Evolutionary conservation across 371 early-diverging fungal genomes (phyloP), one percentile per base, ranked within the genome.

Genomic region (Circinella minor): DNA sequence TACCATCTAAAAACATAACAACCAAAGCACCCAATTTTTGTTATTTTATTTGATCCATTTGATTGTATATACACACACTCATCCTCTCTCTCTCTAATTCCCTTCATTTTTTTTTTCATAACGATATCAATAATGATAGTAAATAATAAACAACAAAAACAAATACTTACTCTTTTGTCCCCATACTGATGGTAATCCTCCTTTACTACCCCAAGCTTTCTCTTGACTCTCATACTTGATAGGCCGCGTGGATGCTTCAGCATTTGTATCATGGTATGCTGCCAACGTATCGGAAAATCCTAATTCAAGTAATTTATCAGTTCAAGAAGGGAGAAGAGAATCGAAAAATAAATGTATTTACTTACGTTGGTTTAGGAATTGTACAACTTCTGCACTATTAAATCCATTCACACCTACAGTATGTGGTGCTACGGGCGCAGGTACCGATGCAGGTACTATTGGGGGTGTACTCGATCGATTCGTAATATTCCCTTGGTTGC

Each of bases 131-230:
- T 43, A 43, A 43, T 51, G 15, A 61, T 46, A 37, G 39, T 49
- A 17, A 60, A 47, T 34, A 69, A 63, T 27, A 57, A 13, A 55
- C n/a, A 71, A 34, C 27, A 18, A 34, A 34, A 55, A 8, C 20
- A 14, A 5, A 51, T 20, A 57, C 59, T 60, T 71, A 77, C 74
- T 66, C 65, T 77, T 77, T 57, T 77, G 71, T n/a, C 71, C 71
- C 77, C 73, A 77, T 10, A 65, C 67, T 4, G 75, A 68, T 14
- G 69, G 68, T 34, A 68, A 54, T 11, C 70, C 71, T 27, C 70
- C 71, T 62, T 76, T 77, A 36, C 60, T 64, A 5, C 77, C 77
- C 77, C 77, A 77, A 10, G 77, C 77, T 65, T 71, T 67, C n/a
- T 77, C 77, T 43, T 71, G 74, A 47, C 77, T 77, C 43, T 73